These are phyloP conservation scores for Sindora glabra DNA, from an alignment of 306 rosid genomes.

Conservation along the genomic window DNA sequence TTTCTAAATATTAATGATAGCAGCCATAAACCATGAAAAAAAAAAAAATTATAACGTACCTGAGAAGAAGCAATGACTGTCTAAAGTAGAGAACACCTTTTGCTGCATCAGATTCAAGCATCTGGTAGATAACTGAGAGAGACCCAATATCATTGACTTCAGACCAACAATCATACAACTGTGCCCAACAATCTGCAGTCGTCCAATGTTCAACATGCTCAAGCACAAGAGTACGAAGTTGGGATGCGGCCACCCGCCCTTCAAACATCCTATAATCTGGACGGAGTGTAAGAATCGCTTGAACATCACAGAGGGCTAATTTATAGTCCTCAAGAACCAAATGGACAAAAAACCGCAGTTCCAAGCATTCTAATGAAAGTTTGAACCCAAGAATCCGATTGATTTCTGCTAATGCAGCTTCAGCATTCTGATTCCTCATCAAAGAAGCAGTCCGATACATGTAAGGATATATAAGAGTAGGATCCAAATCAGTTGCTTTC, in stretches of 20 bases:
- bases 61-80: slow-evolving; percentile 91
- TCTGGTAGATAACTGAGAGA: slow-evolving; percentile 81
- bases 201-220: slow-evolving; percentile 92
- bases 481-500: slow-evolving; percentile 76
- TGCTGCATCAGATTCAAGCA: slow-evolving; percentile 87
- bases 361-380: slow-evolving; percentile 89
- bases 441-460: slow-evolving; percentile 73
- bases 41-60: slow-evolving; percentile 33
- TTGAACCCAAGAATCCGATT: slow-evolving; percentile 79
- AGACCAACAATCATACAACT: slow-evolving; percentile 86
- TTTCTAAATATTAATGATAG: background rate
- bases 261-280: slow-evolving; percentile 83
- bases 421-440: slow-evolving; percentile 56
- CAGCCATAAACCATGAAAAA: background rate
- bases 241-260: slow-evolving; percentile 81
- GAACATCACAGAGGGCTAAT: slow-evolving; percentile 82
- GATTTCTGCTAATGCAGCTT: slow-evolving; percentile 69
- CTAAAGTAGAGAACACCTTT: slow-evolving; percentile 88
- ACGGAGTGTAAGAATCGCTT: slow-evolving; percentile 73
- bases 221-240: slow-evolving; percentile 71
- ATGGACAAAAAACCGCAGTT: slow-evolving; percentile 76
- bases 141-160: slow-evolving; percentile 89
- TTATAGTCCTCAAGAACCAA: slow-evolving; percentile 71
- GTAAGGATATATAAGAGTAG: slow-evolving; percentile 85
- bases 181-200: slow-evolving; percentile 87